phyloP scores from a whole-genome alignment of 202 grass and related monocot genomes.

The Bolboschoenoplectus hybrid region DNA sequence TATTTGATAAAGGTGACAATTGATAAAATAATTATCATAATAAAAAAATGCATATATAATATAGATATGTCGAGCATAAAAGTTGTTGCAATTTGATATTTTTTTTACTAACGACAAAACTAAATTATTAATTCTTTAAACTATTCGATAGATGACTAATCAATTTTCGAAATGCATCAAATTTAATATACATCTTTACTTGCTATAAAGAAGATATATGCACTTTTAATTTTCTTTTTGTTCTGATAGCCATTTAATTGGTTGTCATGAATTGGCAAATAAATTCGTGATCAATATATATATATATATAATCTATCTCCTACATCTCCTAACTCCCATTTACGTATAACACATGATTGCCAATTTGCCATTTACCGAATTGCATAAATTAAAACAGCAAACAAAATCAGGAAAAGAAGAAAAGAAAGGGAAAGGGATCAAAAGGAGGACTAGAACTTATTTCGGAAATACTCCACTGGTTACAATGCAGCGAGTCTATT shows the following conservation, averaged over 20 bases:
- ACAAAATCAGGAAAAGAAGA: not conserved
- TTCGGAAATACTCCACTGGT: constrained; percentile 11
- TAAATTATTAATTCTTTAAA: too few species aligned
- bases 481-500: constrained; percentile 30
- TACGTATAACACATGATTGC: not conserved
- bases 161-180: too few species aligned
- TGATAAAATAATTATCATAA: not conserved
- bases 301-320: not conserved
- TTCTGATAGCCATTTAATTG: not conserved
- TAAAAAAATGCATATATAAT: not conserved
- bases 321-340: not conserved
- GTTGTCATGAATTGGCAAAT: not conserved
- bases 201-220: not conserved
- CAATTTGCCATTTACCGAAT: too few species aligned
- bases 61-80: not conserved
- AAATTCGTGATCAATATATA: not conserved
- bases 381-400: not conserved
- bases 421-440: constrained; percentile 19
- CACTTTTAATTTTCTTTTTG: not conserved
- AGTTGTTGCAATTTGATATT: not conserved
- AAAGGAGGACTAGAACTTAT: not conserved
- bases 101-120: not conserved
- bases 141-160: too few species aligned
- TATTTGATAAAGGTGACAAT: not conserved
- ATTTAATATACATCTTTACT: too few species aligned